These are phyloP conservation scores for Coleophoma crateriformis DNA, from an alignment of 2,329 filamentous ascomycete species.

Conservation along the genomic window DNA sequence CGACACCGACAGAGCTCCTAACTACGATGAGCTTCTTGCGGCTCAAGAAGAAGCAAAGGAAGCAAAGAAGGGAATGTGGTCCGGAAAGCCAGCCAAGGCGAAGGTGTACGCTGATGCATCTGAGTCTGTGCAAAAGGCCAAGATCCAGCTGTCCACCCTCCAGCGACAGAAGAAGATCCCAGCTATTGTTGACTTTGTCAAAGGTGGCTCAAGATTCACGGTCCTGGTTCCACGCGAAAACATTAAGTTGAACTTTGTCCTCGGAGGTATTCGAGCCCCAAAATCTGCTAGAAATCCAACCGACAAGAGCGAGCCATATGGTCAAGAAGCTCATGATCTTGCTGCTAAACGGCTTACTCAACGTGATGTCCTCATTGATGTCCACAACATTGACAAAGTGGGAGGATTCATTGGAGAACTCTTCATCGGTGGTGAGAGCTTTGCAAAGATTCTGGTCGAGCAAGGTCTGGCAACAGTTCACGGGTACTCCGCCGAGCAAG, in stretches of 20 bases:
- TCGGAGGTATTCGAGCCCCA: slow-evolving; percentile 88
- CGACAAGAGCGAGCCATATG: slow-evolving; percentile 87
- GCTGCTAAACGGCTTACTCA: slow-evolving; percentile 86
- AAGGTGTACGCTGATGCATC: slow-evolving; percentile 87
- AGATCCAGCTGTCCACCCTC: slow-evolving; percentile 82
- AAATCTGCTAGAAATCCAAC: slow-evolving; percentile 73
- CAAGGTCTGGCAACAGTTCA: slow-evolving; percentile 92
- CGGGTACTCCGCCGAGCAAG: slow-evolving; percentile 92
- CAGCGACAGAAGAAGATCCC: slow-evolving; percentile 90
- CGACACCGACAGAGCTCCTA: slow-evolving; percentile 86
- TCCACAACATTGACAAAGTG: slow-evolving; percentile 91
- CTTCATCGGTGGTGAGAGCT: slow-evolving; percentile 91
- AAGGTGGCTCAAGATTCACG: slow-evolving; percentile 92
- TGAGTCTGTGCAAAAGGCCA: slow-evolving; percentile 89
- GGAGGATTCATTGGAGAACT: slow-evolving; percentile 95
- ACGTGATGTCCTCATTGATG: slow-evolving; percentile 92
- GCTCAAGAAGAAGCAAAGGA: slow-evolving; percentile 80
- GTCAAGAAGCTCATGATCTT: slow-evolving; percentile 89
- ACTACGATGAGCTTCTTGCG: slow-evolving; percentile 83
- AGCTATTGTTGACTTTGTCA: slow-evolving; percentile 93
- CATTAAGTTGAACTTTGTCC: slow-evolving; percentile 89
- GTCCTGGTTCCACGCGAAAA: slow-evolving; percentile 88
- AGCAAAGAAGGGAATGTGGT: slow-evolving; percentile 93
- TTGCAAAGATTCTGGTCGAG: slow-evolving; percentile 87
- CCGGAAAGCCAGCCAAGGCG: slow-evolving; percentile 75